A percentile compares a stretch with the other conserved stretches of the same genome.
These are phyloP conservation scores for Pouteria campechiana DNA, from an alignment of 179 eudicot genomes.

Conservation along the genomic window DNA sequence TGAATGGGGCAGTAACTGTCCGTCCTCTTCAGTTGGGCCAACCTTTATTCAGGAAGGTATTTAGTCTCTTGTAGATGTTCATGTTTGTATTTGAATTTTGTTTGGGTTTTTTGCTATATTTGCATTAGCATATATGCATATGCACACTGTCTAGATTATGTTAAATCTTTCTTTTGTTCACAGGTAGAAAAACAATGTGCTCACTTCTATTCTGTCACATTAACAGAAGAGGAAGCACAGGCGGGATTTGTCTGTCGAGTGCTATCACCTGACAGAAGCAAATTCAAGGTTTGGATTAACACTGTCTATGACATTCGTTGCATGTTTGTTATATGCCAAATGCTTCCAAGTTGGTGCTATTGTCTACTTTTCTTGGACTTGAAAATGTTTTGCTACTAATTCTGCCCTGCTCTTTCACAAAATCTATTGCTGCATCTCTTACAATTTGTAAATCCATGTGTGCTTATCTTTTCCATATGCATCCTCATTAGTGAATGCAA, in stretches of 20 bases:
- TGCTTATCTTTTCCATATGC: no score
- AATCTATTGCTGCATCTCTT: no score
- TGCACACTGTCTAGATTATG: no score
- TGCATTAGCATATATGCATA: slow-evolving; percentile 1
- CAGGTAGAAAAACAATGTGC: slow-evolving; percentile 97
- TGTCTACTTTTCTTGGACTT: no score
- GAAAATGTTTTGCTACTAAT: no score
- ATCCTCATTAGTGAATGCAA: no score
- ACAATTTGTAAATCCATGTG: no score
- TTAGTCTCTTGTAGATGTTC: neutral
- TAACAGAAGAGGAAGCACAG: slow-evolving; percentile 74
- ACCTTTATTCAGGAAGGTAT: slow-evolving; percentile 44
- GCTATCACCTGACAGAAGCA: slow-evolving; percentile 75
- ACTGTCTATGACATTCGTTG: neutral
- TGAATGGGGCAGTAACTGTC: slow-evolving; percentile 59
- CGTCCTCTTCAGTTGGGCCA: slow-evolving; percentile 69
- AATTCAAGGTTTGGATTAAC: slow-evolving; percentile 67
- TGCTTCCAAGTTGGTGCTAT: no score
- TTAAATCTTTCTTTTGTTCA: neutral
- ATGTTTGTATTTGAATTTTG: neutral
- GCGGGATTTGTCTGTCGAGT: slow-evolving; percentile 88
- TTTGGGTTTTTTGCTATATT: neutral
- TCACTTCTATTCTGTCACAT: slow-evolving; percentile 76
- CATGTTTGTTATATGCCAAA: no score
- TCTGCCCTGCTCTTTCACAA: no score